phyloP scores from a whole-genome alignment of 371 early-diverging fungal genomes.

The Choanephora cucurbitarum region DNA sequence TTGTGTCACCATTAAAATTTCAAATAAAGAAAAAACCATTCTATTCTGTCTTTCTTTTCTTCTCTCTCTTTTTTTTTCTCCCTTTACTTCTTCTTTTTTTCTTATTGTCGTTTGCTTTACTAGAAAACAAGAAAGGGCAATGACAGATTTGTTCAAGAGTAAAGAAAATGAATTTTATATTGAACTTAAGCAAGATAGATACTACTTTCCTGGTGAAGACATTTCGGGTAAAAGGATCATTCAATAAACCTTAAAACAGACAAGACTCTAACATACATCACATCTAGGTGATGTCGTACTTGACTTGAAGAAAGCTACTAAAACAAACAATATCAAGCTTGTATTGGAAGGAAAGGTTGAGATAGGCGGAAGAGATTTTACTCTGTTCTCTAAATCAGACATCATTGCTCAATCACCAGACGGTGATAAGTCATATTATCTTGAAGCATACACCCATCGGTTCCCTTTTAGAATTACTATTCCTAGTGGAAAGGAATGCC shows the following conservation, averaged over 20 bases:
- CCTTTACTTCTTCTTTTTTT: conserved; percentile 4
- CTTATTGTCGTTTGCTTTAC: too few species aligned
- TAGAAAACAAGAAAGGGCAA: neutral
- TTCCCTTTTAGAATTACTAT: conserved; percentile 47
- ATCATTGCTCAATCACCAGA: conserved; percentile 30
- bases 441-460: conserved; percentile 43
- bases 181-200: conserved; percentile 36
- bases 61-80: neutral
- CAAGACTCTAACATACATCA: neutral
- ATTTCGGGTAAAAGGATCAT: conserved; percentile 34
- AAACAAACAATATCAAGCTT: conserved; percentile 38
- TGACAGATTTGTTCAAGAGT: conserved; percentile 26
- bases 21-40: neutral
- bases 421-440: conserved; percentile 29
- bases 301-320: conserved; percentile 39
- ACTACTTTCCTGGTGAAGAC: conserved; percentile 46
- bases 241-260: neutral
- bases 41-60: neutral
- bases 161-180: conserved; percentile 49
- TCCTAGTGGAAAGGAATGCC: conserved; percentile 21
- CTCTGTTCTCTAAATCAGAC: conserved; percentile 27
- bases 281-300: conserved; percentile 42
- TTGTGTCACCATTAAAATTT: too few species aligned
- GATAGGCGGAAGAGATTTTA: conserved; percentile 21
- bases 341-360: conserved; percentile 36